Evolutionary conservation across 2,329 filamentous ascomycete species (phyloP), one percentile per base, ranked within the genome.

Genomic region (Fusarium luffae): DNA sequence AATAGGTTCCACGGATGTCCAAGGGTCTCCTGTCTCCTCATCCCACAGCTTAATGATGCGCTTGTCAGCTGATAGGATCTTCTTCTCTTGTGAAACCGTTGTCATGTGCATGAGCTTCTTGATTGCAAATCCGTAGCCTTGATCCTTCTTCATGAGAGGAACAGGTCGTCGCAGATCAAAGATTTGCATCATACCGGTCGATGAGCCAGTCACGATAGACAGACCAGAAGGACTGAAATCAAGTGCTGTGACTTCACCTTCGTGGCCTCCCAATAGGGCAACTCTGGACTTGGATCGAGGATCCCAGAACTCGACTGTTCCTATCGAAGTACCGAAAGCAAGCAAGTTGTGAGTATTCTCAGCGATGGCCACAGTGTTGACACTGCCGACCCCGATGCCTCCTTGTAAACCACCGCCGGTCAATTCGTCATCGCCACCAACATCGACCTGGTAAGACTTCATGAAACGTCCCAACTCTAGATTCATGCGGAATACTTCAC

Each of bases 221-320:
- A 99, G 84, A 0, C 96, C 96, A 1, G 93, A 93, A 18, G 88
- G 86, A 72, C 92, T 90, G 78, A 97, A 99, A 69, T 97, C 90
- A 47, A 99, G 83, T 0, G 96, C 93, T 1, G 95, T 98, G 47
- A 98, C 90, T 76, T 93, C 92, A 32, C 88, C 89, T 63, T 90
- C 87, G 61, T 89, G 86, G 1, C 85, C 87, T 14, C 90, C 86
- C 3, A 99, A 83, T 19, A 95, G 86, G 18, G 93, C 94, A 13
- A 95, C 92, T 60, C 93, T 87, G 57, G 91, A 91, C 77, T 93
- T 91, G 30, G 92, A 94, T 63, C 96, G 88, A 2, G 94, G 88
- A 77, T 99, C 96, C 93, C 94, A 99, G 76, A 98, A 95, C 78
- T 99, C 96, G 27, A 98, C 93, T 1, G 95, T 97, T n/a, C 96